phyloP scores from a whole-genome alignment of 2,329 filamentous ascomycete genomes.

The Emmonsia crescens region DNA sequence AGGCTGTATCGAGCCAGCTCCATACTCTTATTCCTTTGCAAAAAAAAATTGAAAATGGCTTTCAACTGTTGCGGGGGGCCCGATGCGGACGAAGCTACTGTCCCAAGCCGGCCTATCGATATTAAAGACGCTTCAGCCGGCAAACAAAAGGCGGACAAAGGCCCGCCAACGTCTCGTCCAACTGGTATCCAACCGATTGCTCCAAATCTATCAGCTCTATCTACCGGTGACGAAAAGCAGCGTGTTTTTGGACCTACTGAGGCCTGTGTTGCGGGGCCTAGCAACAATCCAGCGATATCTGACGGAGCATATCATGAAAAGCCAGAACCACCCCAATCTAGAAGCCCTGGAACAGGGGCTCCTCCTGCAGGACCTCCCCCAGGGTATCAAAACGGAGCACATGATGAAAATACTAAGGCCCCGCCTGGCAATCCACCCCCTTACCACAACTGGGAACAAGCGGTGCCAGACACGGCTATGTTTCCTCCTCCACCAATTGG shows the following conservation, averaged over 20 bases:
- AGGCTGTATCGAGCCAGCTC: too few species aligned
- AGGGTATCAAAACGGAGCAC: background rate
- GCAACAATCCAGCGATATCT: background rate
- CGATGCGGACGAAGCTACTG: background rate
- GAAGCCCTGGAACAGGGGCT: background rate
- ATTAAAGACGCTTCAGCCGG: background rate
- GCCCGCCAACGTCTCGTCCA: background rate
- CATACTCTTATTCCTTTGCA: background rate
- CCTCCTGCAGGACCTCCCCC: constrained; percentile 12
- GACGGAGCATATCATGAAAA: constrained; percentile 9
- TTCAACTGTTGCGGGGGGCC: background rate
- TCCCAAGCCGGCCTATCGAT: constrained; percentile 6
- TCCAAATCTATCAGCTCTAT: constrained; percentile 1
- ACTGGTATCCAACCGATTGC: background rate
- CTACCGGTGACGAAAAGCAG: constrained; percentile 10
- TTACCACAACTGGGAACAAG: constrained; percentile 51
- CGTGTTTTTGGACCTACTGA: constrained; percentile 6
- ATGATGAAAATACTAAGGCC: constrained; percentile 9
- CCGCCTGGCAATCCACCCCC: constrained; percentile 37
- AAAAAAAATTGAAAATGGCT: background rate
- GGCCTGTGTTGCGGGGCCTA: background rate
- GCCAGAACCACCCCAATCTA: constrained; percentile 11
- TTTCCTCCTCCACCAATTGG: constrained; percentile 50
- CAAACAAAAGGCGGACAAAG: background rate
- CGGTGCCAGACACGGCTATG: constrained; percentile 48